Percentiles rank a stretch among this genome's conserved stretches.
Evolutionary conservation across 2,329 filamentous ascomycete species (phyloP).

Genomic region (Pseudogymnoascus sp.): DNA sequence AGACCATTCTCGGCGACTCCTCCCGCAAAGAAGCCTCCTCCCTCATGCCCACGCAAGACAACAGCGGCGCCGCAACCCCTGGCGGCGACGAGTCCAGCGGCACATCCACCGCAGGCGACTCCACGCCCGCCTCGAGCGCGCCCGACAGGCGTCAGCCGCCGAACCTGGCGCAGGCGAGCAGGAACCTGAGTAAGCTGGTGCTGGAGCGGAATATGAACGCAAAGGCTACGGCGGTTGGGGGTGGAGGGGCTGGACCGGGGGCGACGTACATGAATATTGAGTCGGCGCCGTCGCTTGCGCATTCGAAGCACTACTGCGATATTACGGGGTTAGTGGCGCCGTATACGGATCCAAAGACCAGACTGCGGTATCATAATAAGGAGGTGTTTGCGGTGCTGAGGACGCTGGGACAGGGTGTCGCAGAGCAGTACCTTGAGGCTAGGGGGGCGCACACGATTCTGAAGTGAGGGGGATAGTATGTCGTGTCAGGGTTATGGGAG

Average conservation of each 20-base stretch:
- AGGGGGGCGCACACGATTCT: constrained; percentile 87
- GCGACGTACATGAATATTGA: constrained; percentile 97
- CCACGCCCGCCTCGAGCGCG: constrained; percentile 38
- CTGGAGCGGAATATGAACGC: constrained; percentile 67
- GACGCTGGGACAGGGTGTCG: constrained; percentile 68
- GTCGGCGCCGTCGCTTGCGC: constrained; percentile 78
- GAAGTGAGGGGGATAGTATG: constrained; percentile 51
- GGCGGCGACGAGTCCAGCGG: constrained; percentile 45
- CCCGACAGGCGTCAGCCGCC: constrained; percentile 33
- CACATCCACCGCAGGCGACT: constrained; percentile 39
- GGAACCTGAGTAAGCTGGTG: constrained; percentile 78
- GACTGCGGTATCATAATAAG: constrained; percentile 83
- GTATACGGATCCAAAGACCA: constrained; percentile 91
- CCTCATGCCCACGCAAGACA: constrained; percentile 64
- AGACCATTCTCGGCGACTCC: constrained; percentile 87
- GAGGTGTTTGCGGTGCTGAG: constrained; percentile 85
- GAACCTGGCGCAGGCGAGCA: constrained; percentile 83
- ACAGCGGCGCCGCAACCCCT: constrained; percentile 72
- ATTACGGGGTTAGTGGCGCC: constrained; percentile 86
- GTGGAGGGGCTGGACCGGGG: constrained; percentile 49
- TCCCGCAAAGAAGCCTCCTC: constrained; percentile 83
- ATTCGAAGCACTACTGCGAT: constrained; percentile 88
- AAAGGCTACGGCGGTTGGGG: constrained; percentile 23
- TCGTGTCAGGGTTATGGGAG: neutral
- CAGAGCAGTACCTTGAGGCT: constrained; percentile 82